Evolutionary conservation across 371 early-diverging fungal genomes (phyloP).

Genomic region (Synchytrium microbalum): DNA sequence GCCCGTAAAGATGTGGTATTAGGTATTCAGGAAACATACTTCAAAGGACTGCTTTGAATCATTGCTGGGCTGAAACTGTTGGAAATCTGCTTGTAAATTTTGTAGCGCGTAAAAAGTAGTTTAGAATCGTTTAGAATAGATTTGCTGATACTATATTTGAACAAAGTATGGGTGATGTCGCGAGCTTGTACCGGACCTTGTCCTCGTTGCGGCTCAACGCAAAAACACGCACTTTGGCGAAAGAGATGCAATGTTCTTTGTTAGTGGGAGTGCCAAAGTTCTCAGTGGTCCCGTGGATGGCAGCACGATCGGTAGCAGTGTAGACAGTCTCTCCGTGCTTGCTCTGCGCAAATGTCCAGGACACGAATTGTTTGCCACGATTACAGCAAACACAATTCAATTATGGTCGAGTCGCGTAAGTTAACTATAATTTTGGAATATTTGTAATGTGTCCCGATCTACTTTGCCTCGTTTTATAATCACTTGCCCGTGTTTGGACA

Average conservation of each 20-base stretch:
- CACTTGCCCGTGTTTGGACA: not conserved
- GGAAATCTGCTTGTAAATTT: too few species aligned
- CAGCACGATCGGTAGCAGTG: too few species aligned
- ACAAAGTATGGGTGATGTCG: not conserved
- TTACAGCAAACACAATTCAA: not conserved
- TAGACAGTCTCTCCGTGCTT: too few species aligned
- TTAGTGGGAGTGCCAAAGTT: not conserved
- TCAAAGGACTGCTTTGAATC: not conserved
- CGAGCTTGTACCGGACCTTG: not conserved
- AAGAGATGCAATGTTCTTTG: not conserved
- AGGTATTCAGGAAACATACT: not conserved
- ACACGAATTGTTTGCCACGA: not conserved
- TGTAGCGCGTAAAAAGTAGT: too few species aligned
- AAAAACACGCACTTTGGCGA: not conserved
- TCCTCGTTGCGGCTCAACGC: not conserved
- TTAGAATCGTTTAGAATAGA: too few species aligned
- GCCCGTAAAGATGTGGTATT: not conserved
- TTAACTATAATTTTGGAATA: not conserved
- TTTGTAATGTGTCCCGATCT: not conserved
- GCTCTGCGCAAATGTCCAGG: not conserved
- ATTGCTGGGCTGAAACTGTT: not conserved
- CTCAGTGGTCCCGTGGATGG: not conserved
- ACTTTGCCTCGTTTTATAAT: not conserved
- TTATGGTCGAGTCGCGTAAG: not conserved
- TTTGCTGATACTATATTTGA: not conserved